These are phyloP conservation scores for Verticillium zaregamsianum DNA, from an alignment of 2,329 filamentous ascomycete genomes.

Conservation along the genomic window DNA sequence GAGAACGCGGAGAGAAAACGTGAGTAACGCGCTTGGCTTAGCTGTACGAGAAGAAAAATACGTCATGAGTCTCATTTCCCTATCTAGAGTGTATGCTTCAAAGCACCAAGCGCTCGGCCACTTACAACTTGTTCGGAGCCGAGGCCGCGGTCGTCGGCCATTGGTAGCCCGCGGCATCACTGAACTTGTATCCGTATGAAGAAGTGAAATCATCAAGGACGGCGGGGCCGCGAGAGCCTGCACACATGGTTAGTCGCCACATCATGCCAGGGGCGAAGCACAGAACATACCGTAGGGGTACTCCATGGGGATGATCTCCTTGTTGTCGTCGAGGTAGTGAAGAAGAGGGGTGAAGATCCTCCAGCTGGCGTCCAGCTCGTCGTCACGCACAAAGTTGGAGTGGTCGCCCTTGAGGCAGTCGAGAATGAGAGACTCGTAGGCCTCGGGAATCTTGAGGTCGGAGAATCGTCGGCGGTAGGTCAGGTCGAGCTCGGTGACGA, in stretches of 20 bases:
- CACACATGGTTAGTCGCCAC: not conserved
- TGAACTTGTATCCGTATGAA: conserved; percentile 98
- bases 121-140: conserved; percentile 75
- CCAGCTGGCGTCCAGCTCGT: conserved; percentile 97
- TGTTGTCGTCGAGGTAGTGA: conserved; percentile 98
- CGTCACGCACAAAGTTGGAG: conserved; percentile 97
- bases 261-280: not conserved
- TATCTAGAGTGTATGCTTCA: conserved; percentile 5
- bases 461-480: conserved; percentile 98
- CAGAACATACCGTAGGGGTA: conserved; percentile 86
- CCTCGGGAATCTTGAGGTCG: conserved; percentile 98
- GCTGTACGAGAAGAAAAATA: conserved; percentile 5
- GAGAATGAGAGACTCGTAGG: conserved; percentile 95
- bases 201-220: conserved; percentile 97
- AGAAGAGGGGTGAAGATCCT: conserved; percentile 96
- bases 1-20: not conserved
- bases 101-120: conserved; percentile 14
- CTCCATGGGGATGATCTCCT: conserved; percentile 99
- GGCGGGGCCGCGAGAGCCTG: conserved; percentile 92
- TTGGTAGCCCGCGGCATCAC: conserved; percentile 91
- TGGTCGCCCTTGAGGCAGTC: conserved; percentile 98
- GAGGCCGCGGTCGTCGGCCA: conserved; percentile 78
- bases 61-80: conserved; percentile 12
- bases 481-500: conserved; percentile 95
- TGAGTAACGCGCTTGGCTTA: conserved; percentile 6